Base-by-base conservation (phyloP, 148 eudicot species). In the Pharnaceum exiguum region DNA sequence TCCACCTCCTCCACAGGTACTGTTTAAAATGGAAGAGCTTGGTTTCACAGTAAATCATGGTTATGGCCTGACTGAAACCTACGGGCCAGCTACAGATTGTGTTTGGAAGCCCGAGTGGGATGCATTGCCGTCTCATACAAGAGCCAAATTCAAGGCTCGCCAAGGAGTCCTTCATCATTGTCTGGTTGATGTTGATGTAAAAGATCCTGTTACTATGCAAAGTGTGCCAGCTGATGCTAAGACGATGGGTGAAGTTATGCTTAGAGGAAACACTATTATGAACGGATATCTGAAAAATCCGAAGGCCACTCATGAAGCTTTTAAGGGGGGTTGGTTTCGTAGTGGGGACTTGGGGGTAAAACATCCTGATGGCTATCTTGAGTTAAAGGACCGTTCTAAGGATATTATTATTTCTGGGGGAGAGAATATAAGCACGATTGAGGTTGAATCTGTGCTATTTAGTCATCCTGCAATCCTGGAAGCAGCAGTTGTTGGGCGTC, bases 221-320 rank as follows among this genome's bases (percentile, higher is more conserved):
- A 82, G 80, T 22, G 79, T 82, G 7, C 82, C 86, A 1, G n/a
- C 66, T 0, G 94, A 86, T 66, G 85, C 73, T 7, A 75, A 57
- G 51, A 86, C 94, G 40, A 71, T 82, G 29, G 94, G 94, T 0
- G 94, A 86, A 71, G 81, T 86, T 48, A 79, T 86, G 94, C 71
- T 86, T 21, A 68, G 94, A 52, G 94, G 94, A 23, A 86, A 86
- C 67, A 82, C 88, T 0, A 73, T 86, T 11, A 86, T 86, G 94
- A 80, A 58, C 10, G 94, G 94, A 4, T 86, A 86, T 68, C 58
- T 79, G 29, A 71, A 80, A 19, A 73, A 86, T 46, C 1, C 8
- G 8, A 57, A 70, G 33, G 76, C 83, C 8, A 79, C 94, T 10
- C 42, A 77, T 27, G 86, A 79, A 13, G 77, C 85, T 21, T 86